Base-by-base conservation (phyloP, 495 filamentous ascomycete species). In the Endocarpon pusillum region DNA sequence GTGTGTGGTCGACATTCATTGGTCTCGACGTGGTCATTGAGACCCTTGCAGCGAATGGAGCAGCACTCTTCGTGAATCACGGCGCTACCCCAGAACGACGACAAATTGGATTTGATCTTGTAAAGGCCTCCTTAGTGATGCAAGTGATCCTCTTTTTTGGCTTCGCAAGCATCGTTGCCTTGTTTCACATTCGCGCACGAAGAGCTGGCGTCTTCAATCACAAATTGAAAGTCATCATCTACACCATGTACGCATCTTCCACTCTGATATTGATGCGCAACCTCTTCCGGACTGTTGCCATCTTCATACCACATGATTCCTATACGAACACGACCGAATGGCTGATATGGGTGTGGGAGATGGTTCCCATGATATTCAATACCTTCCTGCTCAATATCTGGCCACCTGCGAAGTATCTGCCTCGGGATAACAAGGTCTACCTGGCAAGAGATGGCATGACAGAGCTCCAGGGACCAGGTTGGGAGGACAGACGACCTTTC, bases 281-380 rank as follows among this genome's bases (percentile, higher is more conserved):
- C 10, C 67, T 81, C 44, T 83, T 67, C 42, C 72, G 78, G 6
- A 67, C 71, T 0, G 65, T 75, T 27, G 75, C 81, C 40, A 77
- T 73, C 45, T 67, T 62, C 28, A 48, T 17, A 53, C 6, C 19
- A 61, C 3, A 46, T 65, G 30, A 70, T 61, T 21, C 69, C 71
- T 0, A 51, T 77, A 21, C 34, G 77, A 28, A 66, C 28, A 69
- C 18, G 66, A 76, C 33, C 12, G 78, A 83, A 47, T 75, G 69
- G 67, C 80, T 69, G 47, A 80, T 81, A 46, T 82, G 69, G 53
- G 57, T 82, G 21, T 81, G 81, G 40, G 78, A 82, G 48, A 64
- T 62, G 0, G 47, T 48, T 8, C 49, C 78, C 32, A 82, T 84
- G 77, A 57, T 75, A 2, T 31, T 42, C 30, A 82, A 81, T 36